A percentile compares a stretch with the other conserved stretches of the same genome.
Evolutionary conservation across 371 early-diverging fungal species (phyloP).

Genomic region (Mortierella sp.): DNA sequence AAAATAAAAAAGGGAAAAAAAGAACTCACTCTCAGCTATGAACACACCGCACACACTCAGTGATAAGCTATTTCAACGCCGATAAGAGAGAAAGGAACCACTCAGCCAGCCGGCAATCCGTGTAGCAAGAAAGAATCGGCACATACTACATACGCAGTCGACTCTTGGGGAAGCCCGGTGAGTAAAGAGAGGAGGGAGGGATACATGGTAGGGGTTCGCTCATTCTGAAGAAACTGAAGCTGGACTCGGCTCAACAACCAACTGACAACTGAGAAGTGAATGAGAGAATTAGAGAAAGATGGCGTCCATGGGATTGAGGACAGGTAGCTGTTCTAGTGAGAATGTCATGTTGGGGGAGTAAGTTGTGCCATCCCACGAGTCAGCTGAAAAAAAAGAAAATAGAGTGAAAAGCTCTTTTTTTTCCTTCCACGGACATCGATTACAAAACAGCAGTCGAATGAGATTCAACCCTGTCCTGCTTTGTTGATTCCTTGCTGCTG

Average conservation of each 20-base stretch:
- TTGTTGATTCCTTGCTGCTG: too few species aligned
- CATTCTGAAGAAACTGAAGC: not conserved
- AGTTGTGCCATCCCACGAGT: not conserved
- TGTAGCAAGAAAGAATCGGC: not conserved
- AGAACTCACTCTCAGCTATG: not conserved
- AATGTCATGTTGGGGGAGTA: not conserved
- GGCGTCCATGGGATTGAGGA: not conserved
- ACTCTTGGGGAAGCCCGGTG: not conserved
- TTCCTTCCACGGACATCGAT: not conserved
- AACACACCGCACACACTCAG: not conserved
- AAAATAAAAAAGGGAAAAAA: not conserved
- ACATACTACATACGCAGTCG: not conserved
- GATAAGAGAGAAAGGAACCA: not conserved
- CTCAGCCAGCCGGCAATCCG: too few species aligned
- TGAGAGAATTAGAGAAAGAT: not conserved
- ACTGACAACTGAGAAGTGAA: not conserved
- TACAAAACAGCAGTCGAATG: too few species aligned
- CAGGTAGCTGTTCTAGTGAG: not conserved
- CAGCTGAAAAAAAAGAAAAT: not conserved
- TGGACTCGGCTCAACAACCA: constrained; percentile 2
- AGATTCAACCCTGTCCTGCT: too few species aligned
- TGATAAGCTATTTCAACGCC: not conserved
- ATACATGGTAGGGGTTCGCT: not conserved
- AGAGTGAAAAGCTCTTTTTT: not conserved
- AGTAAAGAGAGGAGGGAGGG: not conserved